Evolutionary conservation across 1,139 yeast genomes (phyloP), one percentile per base, ranked within the genome.

Genomic region (Diutina catenulata): DNA sequence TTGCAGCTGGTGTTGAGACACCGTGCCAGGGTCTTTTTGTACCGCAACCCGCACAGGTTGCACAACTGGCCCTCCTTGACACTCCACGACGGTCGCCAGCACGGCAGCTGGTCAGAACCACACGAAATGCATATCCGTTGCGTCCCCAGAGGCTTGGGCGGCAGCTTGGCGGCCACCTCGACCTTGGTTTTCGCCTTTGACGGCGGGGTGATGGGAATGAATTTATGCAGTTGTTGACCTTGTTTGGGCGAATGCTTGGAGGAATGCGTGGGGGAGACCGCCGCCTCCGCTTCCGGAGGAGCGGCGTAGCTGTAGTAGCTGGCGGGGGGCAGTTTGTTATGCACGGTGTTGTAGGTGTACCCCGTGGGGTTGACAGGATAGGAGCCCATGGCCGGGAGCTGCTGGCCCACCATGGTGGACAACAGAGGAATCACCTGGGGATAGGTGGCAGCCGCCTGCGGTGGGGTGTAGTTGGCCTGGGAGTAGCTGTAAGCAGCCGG

Each of bases 71-170:
- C 97, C 43, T 81, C 86, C 49, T 77, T 71, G 36, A 69, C 63
- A 3, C 93, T 78, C 98, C 98, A 91, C 6, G 94, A 80, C 2
- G 98, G 98, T 54, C 98, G 74, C 98, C 98, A 91, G 58, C 98
- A 91, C 9, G 98, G 98, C 10, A 95, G 83, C 49, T 82, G 94
- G 45, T 80, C 83, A 1, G 93, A 77, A 10, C 88, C 87, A 60
- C 98, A 91, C 4, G 96, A 84, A 24, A 91, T 79, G 56, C 98
- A 91, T 41, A 74, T 70, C 49, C 88, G 67, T 4, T 42, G 40
- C n/a, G n/a, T n/a, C 29, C 59, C 53, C 33, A 60, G 58, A 39
- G 56, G 61, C 39, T 47, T 50, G 15, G 66, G 60, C 3, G 70
- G 69, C n/a, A 68, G 58, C 45, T 54, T 59, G 38, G 55, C 41